Base-by-base conservation (phyloP, 768 basidiomycete genomes). In the Leccinum longicurvipes region DNA sequence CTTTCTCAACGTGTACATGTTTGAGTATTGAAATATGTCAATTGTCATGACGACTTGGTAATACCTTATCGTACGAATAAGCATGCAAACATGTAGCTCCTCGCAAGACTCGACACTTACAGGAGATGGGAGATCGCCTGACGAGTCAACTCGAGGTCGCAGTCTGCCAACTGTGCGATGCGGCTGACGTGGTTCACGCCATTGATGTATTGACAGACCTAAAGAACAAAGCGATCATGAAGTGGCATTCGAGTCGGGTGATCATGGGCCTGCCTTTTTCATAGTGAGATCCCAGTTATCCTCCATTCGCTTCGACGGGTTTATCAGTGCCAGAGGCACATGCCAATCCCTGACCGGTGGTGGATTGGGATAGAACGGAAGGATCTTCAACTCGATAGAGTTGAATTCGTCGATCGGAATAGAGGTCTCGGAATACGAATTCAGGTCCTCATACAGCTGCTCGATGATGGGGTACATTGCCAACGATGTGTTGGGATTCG, bases 201-300 rank as follows among this genome's bases (percentile, higher is more conserved):
- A 66, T 99, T 87, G 59, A 99, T 93, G 65, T 80, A 82, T 69
- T 79, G 79, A 62, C 85, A 88, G 28, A 96, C 83, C 86, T 59
- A 10, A n/a, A 25, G 54, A 58, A 24, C 7, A 17, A 24, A 25
- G 11, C 50, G n/a, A 55, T 60, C 50, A 24, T 55, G 60, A 51
- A 47, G 49, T 36, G 2, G 27, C 46, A 21, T 32, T 14, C 47
- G 48, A 25, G 21, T 34, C 4, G 17, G n/a, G 25, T 28, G 21
- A 47, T 19, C 39, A 41, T 15, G 19, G n/a, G 3, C 46, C n/a
- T 51, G 89, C 91, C 79, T 93, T 93, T 47, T 81, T 81, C 76
- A 98, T 89, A 5, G 97, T 96, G 39, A 98, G 77, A 72, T 99
- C 97, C 97, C 97, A 98, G 63, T 93, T 96, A 21, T 86, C 85